Evolutionary conservation across 768 basidiomycete genomes (phyloP).

Genomic region (Leucosporidium yakuticum): DNA sequence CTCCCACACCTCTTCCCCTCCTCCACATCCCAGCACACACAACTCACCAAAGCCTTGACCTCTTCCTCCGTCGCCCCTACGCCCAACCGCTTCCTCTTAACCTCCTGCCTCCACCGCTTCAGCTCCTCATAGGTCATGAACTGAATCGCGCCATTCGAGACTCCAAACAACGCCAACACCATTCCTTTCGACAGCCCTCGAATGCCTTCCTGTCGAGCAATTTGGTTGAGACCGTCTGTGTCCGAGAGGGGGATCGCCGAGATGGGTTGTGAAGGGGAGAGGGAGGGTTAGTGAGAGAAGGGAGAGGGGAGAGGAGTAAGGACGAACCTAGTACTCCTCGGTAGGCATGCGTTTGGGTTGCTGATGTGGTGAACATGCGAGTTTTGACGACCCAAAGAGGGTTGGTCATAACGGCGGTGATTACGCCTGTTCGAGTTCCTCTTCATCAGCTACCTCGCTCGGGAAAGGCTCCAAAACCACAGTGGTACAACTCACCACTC

Average conservation of each 20-base stretch:
- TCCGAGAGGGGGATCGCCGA: neutral
- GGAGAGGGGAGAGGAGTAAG: neutral
- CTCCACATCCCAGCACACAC: no score
- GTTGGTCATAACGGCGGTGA: conserved; percentile 89
- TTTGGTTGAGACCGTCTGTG: conserved; percentile 65
- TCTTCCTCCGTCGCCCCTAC: conserved; percentile 51
- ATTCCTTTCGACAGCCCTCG: conserved; percentile 82
- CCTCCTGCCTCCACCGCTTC: conserved; percentile 71
- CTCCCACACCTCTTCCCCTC: neutral
- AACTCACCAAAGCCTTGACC: conserved; percentile 77
- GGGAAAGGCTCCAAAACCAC: conserved; percentile 12
- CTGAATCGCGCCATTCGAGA: conserved; percentile 88
- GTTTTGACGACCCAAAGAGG: conserved; percentile 98
- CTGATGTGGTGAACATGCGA: conserved; percentile 81
- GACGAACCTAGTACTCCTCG: conserved; percentile 45
- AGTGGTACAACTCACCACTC: conserved; percentile 70
- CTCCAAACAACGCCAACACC: conserved; percentile 78
- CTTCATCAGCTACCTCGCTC: neutral
- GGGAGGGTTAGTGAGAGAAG: neutral
- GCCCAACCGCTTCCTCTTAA: conserved; percentile 16
- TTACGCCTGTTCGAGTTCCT: conserved; percentile 58
- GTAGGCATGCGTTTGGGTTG: conserved; percentile 66
- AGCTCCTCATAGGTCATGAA: conserved; percentile 96
- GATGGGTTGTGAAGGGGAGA: neutral
- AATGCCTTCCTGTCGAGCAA: conserved; percentile 67